Evolutionary conservation across 2,329 filamentous ascomycete genomes (phyloP).

Genomic region (Arthroderma sp.): DNA sequence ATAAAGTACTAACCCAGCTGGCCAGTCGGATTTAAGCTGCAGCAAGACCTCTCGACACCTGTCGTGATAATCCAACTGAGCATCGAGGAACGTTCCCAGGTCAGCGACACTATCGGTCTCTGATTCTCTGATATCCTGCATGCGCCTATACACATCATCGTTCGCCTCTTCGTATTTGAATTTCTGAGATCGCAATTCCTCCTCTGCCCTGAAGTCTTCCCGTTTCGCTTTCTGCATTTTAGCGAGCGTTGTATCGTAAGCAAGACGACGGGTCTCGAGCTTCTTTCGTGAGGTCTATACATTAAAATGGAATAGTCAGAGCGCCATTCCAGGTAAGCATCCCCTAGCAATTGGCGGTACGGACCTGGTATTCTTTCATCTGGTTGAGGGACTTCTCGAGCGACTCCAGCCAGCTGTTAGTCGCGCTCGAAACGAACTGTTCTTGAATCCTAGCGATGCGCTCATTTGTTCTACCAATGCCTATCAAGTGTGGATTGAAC

Average conservation of each 20-base stretch:
- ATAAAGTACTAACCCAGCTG: slow-evolving; percentile 39
- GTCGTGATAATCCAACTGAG: slow-evolving; percentile 83
- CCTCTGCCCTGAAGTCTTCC: slow-evolving; percentile 85
- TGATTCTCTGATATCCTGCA: slow-evolving; percentile 92
- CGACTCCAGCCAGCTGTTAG: slow-evolving; percentile 77
- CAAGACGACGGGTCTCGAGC: slow-evolving; percentile 75
- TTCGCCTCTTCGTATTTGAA: slow-evolving; percentile 93
- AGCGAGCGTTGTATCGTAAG: slow-evolving; percentile 75
- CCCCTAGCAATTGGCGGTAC: slow-evolving; percentile 17
- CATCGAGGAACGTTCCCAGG: slow-evolving; percentile 68
- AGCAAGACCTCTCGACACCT: slow-evolving; percentile 72
- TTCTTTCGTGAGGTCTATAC: slow-evolving; percentile 72
- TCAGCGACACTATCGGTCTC: slow-evolving; percentile 73
- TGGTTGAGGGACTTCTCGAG: slow-evolving; percentile 77
- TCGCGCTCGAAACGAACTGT: slow-evolving; percentile 63
- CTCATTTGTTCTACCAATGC: slow-evolving; percentile 76
- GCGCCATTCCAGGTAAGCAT: slow-evolving; percentile 2
- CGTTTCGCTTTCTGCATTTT: slow-evolving; percentile 91
- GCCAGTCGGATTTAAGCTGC: slow-evolving; percentile 56
- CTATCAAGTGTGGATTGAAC: slow-evolving; percentile 26
- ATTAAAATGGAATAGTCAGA: slow-evolving; percentile 12
- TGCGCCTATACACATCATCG: slow-evolving; percentile 79
- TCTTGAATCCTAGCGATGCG: slow-evolving; percentile 76
- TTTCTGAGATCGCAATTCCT: slow-evolving; percentile 80
- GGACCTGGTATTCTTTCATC: slow-evolving; percentile 95